Percentiles rank a stretch among this genome's conserved stretches.
These are phyloP conservation scores for Climacium dendroides DNA, from an alignment of 225 moss, liverwort and hornwort genomes.

Conservation along the genomic window DNA sequence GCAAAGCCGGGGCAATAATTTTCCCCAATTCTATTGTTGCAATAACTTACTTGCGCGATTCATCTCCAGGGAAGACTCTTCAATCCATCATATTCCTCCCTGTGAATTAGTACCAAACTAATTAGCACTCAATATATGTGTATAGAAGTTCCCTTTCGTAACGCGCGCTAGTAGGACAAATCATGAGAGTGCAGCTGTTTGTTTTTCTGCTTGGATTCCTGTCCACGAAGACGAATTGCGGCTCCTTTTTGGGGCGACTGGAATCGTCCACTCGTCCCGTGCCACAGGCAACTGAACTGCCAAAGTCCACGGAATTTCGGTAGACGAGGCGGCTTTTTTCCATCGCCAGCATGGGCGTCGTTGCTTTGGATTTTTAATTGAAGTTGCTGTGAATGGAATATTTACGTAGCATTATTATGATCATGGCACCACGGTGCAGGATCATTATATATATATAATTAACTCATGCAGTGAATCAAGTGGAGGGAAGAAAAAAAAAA, in stretches of 20 bases:
- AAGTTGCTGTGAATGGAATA: no score
- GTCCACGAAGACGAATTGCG: background rate
- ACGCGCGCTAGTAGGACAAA: background rate
- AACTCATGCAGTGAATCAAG: no score
- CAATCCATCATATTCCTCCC: no score
- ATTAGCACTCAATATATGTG: no score
- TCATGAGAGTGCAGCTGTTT: background rate
- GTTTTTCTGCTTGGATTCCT: background rate
- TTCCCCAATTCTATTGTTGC: background rate
- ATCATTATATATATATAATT: no score
- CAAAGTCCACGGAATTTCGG: background rate
- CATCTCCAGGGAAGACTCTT: no score
- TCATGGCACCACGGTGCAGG: no score
- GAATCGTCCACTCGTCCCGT: background rate
- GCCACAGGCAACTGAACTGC: background rate
- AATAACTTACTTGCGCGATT: background rate
- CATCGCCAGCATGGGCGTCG: background rate
- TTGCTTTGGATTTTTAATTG: background rate
- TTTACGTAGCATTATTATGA: no score
- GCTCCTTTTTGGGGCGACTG: background rate
- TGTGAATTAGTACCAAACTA: no score
- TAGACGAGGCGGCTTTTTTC: background rate
- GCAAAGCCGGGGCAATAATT: background rate
- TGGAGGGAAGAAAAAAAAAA: no score
- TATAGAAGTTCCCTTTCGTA: no score